Evolutionary conservation across 768 basidiomycete genomes (phyloP), one percentile per base, ranked within the genome.

Genomic region (Russula vinacea): DNA sequence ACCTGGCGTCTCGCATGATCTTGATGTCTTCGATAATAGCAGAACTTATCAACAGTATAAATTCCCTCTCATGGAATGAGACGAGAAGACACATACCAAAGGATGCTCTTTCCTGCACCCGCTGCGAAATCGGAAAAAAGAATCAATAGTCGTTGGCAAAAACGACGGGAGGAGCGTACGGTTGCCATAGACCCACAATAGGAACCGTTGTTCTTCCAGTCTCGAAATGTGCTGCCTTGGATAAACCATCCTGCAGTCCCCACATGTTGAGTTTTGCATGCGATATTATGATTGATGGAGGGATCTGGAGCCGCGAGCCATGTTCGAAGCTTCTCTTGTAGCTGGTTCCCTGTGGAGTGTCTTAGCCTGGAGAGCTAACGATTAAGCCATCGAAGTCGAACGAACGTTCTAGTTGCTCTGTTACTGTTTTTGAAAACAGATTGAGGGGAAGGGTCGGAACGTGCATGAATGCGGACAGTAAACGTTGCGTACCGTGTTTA

Each of bases 231-330:
- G 1, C 13, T 13, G 0, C 47, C 40, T 22, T 39, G 29, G 37
- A 33, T 42, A 24, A 62, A 62, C 62, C 62, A 62, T 1, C 8
- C 35, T 32, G 56, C 29, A 3, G 62, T 57, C 3, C 62, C 56
- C 14, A 11, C 8, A 9, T 52, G 39, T 1, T 52, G 62, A 19
- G 19, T 19, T 2, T 62, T 40, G 6, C 35, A 35, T 24, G 62
- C 56, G 17, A 26, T 40, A n/a, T 62, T 62, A 45, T 62, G 61
- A 42, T 56, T 62, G 26, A 42, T n/a, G n/a, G 61, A 62, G 17
- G 61, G 61, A 22, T 62, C n/a, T 7, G 61, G 61, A 56, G 61
- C 47, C 22, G 54, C 26, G 8, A 62, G 47, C 62, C 62, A 62
- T 9, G 26, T 51, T 22, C 39, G 55, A 2, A 56, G 39, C 0